Evolutionary conservation across 768 basidiomycete species (phyloP).

Genomic region (Asterophora parasitica): DNA sequence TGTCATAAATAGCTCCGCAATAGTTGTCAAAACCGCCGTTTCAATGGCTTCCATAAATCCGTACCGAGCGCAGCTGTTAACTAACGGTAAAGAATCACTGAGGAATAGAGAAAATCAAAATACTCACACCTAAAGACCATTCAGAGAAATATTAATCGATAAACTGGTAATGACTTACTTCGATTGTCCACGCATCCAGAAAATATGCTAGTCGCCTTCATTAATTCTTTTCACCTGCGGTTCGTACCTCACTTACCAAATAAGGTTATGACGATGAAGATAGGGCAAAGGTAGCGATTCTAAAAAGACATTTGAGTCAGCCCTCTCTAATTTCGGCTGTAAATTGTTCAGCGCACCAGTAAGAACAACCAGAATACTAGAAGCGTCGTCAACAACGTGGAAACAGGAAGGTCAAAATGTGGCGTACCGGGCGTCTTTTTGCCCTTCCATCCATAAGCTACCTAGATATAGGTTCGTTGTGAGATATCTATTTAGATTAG

Average conservation of each 20-base stretch:
- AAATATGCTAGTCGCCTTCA: constrained; percentile 2
- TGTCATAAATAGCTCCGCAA: constrained; percentile 5
- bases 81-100: too few species aligned
- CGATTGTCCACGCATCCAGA: background rate
- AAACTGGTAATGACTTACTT: constrained; percentile 1
- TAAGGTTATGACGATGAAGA: constrained; percentile 12
- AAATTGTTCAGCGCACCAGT: too few species aligned
- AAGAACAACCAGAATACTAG: constrained; percentile 9
- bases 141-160: background rate
- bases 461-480: background rate
- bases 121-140: constrained; percentile 2
- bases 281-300: constrained; percentile 16
- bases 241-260: constrained; percentile 5
- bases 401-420: background rate
- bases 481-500: too few species aligned
- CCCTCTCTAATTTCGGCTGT: too few species aligned
- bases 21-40: constrained; percentile 1
- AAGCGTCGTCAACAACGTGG: too few species aligned
- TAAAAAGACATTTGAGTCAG: too few species aligned
- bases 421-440: background rate
- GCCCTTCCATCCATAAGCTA: constrained; percentile 7
- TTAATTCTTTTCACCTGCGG: background rate
- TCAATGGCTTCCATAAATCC: constrained; percentile 6
- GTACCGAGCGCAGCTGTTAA: constrained; percentile 7
- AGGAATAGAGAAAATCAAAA: background rate